phyloP scores from a whole-genome alignment of 257 asterid species.

The Scutellaria galericulata region DNA sequence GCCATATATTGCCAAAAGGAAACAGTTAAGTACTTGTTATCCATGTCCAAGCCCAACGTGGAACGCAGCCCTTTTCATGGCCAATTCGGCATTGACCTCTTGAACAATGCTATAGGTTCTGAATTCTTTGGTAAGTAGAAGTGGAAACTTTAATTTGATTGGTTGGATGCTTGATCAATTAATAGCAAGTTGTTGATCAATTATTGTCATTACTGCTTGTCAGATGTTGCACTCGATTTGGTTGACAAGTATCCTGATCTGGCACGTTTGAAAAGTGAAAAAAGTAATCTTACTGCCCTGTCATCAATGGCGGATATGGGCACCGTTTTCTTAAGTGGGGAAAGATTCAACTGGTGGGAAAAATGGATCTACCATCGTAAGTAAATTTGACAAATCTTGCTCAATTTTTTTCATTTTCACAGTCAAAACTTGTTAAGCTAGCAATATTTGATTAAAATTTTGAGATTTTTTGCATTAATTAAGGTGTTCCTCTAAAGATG shows the following conservation, averaged over 20 bases:
- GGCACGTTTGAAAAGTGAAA: neutral
- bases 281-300: neutral
- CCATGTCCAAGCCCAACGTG: neutral
- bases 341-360: constrained; percentile 16
- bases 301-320: neutral
- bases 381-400: neutral
- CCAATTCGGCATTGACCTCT: neutral
- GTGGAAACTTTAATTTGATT: too few relatives aligned
- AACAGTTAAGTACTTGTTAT: neutral
- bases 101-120: neutral
- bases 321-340: neutral
- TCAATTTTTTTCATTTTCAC: too few relatives aligned
- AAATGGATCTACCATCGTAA: neutral
- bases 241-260: constrained; percentile 24
- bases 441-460: too few relatives aligned
- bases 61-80: neutral
- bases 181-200: neutral
- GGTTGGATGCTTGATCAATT: too few relatives aligned
- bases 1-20: neutral
- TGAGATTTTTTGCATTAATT: neutral
- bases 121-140: constrained; percentile 23
- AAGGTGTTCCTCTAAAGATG: neutral
- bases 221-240: constrained; percentile 38
- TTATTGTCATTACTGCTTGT: neutral
- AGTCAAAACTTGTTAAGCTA: too few relatives aligned